phyloP scores from a whole-genome alignment of 2,329 filamentous ascomycete species.

The Endocalyx cinctus region DNA sequence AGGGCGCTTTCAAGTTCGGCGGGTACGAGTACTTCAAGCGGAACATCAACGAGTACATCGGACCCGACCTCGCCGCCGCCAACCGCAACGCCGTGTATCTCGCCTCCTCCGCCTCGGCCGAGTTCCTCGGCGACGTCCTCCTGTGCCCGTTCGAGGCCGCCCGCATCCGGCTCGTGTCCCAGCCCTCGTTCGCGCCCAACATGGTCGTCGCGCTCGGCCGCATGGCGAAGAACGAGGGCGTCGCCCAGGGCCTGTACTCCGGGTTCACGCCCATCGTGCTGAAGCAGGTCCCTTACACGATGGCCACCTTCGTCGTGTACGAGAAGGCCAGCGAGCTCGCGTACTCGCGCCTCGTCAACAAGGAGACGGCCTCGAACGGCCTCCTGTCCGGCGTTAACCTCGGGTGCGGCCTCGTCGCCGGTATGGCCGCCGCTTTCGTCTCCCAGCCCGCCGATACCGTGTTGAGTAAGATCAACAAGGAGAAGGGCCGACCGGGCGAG shows the following conservation, averaged over 20 bases:
- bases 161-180: constrained; percentile 21
- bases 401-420: constrained; percentile 19
- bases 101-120: constrained; percentile 18
- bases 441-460: constrained; percentile 24
- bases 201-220: constrained; percentile 15
- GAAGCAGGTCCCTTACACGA: constrained; percentile 23
- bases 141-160: constrained; percentile 23
- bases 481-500: constrained; percentile 17
- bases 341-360: constrained; percentile 17
- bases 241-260: constrained; percentile 20
- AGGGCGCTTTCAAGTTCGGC: constrained; percentile 23
- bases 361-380: constrained; percentile 13
- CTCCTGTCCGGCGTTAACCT: constrained; percentile 18
- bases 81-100: constrained; percentile 20
- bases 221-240: constrained; percentile 18
- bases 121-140: constrained; percentile 19
- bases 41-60: constrained; percentile 16
- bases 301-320: constrained; percentile 21
- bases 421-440: constrained; percentile 21
- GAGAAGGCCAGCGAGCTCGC: constrained; percentile 19
- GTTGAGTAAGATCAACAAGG: constrained; percentile 23
- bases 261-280: constrained; percentile 21
- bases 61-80: constrained; percentile 15
- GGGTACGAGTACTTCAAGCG: constrained; percentile 23
- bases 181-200: constrained; percentile 17